phyloP scores from a whole-genome alignment of 352 stramenopile genomes.

The Phytophthora podocarpi region DNA sequence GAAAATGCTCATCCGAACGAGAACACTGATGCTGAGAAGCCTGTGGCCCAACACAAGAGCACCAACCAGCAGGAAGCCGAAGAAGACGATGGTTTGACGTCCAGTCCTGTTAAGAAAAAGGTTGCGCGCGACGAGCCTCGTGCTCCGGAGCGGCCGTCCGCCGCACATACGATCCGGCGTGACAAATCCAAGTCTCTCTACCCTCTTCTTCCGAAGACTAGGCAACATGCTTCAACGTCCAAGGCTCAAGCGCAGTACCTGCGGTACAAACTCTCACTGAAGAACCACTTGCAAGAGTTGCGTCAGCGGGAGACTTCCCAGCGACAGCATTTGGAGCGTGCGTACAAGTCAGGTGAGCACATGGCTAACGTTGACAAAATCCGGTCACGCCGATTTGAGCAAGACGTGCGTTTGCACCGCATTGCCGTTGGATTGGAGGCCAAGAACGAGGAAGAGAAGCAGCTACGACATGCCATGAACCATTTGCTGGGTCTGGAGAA shows the following conservation, averaged over 20 bases:
- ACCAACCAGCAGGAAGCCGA: conserved; percentile 37
- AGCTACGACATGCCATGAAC: conserved; percentile 69
- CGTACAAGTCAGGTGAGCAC: conserved; percentile 67
- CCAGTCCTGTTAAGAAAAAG: conserved; percentile 48
- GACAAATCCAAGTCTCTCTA: conserved; percentile 41
- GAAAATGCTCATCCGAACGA: conserved; percentile 16
- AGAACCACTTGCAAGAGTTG: conserved; percentile 70
- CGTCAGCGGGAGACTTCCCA: conserved; percentile 66
- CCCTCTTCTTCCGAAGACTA: conserved; percentile 42
- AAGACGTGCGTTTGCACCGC: conserved; percentile 71
- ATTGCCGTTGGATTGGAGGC: conserved; percentile 64
- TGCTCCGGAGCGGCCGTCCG: conserved; percentile 14
- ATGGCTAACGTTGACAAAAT: conserved; percentile 75
- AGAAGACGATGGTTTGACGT: conserved; percentile 18
- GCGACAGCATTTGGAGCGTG: conserved; percentile 62
- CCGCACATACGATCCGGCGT: not conserved
- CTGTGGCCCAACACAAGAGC: conserved; percentile 7
- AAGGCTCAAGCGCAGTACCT: conserved; percentile 58
- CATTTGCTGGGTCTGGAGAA: conserved; percentile 71
- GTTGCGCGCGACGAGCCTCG: conserved; percentile 22
- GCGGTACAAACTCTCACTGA: conserved; percentile 74
- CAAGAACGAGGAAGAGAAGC: conserved; percentile 71
- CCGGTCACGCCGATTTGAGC: conserved; percentile 61
- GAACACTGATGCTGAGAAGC: not conserved
- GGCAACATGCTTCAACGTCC: conserved; percentile 17